Conservation (phyloP, 1,284 basidiomycete species). For the Fomitopsis schrenkii region DNA sequence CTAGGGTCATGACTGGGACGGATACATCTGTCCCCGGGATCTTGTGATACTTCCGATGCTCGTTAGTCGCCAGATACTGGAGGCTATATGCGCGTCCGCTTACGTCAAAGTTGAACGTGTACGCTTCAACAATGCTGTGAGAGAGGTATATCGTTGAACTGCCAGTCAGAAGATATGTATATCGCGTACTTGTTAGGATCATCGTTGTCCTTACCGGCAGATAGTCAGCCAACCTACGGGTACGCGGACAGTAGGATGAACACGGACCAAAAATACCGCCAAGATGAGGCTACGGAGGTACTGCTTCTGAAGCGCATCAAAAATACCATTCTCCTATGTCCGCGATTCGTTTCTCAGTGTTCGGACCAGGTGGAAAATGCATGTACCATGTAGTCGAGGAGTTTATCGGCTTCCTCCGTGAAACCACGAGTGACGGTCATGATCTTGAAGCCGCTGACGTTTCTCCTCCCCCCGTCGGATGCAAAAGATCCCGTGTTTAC, state of each 20-base stretch:
- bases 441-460: conserved; percentile 54
- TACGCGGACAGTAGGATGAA: neutral
- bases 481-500: conserved; percentile 28
- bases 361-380: conserved; percentile 1
- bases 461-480: conserved; percentile 28
- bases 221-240: neutral
- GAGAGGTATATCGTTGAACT: neutral
- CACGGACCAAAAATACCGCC: conserved; percentile 71
- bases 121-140: conserved; percentile 71
- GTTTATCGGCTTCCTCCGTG: conserved; percentile 74
- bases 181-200: conserved; percentile 71
- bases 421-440: conserved; percentile 73
- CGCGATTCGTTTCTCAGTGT: neutral
- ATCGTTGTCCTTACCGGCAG: conserved; percentile 52
- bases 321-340: conserved; percentile 71
- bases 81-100: conserved; percentile 4
- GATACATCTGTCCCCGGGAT: conserved; percentile 49
- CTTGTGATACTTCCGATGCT: conserved; percentile 48
- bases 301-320: conserved; percentile 72
- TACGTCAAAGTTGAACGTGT: conserved; percentile 79
- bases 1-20: conserved; percentile 67
- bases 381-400: conserved; percentile 72
- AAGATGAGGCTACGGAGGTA: conserved; percentile 79
- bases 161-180: conserved; percentile 13
- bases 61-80: neutral